These are phyloP conservation scores for Bonia amplexicaulis DNA, from an alignment of 176 grass and related monocot genomes.

Conservation along the genomic window DNA sequence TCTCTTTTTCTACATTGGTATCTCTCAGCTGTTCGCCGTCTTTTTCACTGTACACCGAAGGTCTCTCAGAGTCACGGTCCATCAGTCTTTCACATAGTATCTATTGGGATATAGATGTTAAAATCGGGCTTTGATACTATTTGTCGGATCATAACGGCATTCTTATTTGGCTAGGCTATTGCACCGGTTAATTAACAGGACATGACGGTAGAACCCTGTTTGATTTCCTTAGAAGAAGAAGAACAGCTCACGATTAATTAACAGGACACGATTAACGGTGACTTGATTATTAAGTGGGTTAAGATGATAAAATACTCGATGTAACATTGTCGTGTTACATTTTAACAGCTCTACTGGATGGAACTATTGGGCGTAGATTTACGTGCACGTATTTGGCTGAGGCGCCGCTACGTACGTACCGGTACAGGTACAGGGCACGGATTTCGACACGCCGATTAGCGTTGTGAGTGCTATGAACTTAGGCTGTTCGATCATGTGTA, in stretches of 20 bases:
- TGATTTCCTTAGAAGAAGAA: too few relatives aligned
- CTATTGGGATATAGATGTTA: too few relatives aligned
- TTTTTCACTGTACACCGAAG: too few relatives aligned
- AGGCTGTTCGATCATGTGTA: not conserved
- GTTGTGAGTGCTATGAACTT: not conserved
- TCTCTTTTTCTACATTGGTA: too few relatives aligned
- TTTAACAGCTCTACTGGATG: not conserved
- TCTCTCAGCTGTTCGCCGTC: too few relatives aligned
- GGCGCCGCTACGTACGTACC: not conserved
- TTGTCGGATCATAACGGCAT: too few relatives aligned
- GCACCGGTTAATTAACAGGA: not conserved
- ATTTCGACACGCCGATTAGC: not conserved
- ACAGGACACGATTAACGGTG: not conserved
- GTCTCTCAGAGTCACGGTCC: too few relatives aligned
- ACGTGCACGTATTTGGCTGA: not conserved
- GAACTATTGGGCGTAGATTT: not conserved
- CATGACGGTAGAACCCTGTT: not conserved
- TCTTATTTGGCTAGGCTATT: not conserved
- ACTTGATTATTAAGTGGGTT: not conserved
- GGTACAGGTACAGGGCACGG: not conserved
- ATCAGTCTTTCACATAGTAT: too few relatives aligned
- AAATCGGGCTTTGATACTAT: too few relatives aligned
- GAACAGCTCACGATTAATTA: not conserved
- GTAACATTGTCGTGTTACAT: not conserved
- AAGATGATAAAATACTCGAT: not conserved